Percentiles rank a stretch among this genome's conserved stretches.
Conservation (phyloP, 768 basidiomycete species). For the Crepidotus variabilis region DNA sequence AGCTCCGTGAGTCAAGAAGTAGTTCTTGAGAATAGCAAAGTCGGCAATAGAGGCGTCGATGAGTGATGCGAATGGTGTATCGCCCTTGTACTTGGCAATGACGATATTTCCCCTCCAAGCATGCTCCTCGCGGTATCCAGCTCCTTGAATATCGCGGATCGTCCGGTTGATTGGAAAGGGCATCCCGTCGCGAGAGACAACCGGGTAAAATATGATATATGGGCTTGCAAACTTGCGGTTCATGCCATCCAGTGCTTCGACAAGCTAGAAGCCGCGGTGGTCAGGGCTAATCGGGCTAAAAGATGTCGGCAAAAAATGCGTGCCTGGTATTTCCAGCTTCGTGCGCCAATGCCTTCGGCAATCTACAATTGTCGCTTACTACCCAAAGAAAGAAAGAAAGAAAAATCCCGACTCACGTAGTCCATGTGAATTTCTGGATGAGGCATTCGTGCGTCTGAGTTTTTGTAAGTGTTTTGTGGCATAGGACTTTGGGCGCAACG, state of each 20-base stretch:
- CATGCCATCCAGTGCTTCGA: slow-evolving; percentile 79
- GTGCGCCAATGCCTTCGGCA: slow-evolving; percentile 63
- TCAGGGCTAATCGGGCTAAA: slow-evolving; percentile 9
- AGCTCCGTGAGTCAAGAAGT: slow-evolving; percentile 58
- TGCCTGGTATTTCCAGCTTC: slow-evolving; percentile 75
- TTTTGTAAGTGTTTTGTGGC: slow-evolving; percentile 42
- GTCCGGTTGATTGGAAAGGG: slow-evolving; percentile 78
- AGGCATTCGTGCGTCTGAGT: slow-evolving; percentile 58
- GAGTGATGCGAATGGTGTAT: slow-evolving; percentile 53
- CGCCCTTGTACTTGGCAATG: slow-evolving; percentile 60
- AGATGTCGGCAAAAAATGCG: slow-evolving; percentile 17
- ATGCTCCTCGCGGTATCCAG: slow-evolving; percentile 50
- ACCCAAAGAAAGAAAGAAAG: slow-evolving; percentile 1
- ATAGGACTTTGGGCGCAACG: slow-evolving; percentile 31
- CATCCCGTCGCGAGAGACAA: slow-evolving; percentile 74
- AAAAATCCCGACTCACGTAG: slow-evolving; percentile 38
- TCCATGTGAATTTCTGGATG: slow-evolving; percentile 88
- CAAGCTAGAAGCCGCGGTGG: slow-evolving; percentile 40
- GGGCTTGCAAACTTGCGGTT: slow-evolving; percentile 73
- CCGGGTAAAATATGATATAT: slow-evolving; percentile 79
- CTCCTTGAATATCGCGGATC: slow-evolving; percentile 71
- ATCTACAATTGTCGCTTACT: slow-evolving; percentile 35
- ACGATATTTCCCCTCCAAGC: slow-evolving; percentile 84
- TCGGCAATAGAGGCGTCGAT: slow-evolving; percentile 79
- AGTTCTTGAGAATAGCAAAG: slow-evolving; percentile 79